phyloP scores from a whole-genome alignment of 192 early-diverging fungal genomes.

The Globomyces pollinis-pini region DNA sequence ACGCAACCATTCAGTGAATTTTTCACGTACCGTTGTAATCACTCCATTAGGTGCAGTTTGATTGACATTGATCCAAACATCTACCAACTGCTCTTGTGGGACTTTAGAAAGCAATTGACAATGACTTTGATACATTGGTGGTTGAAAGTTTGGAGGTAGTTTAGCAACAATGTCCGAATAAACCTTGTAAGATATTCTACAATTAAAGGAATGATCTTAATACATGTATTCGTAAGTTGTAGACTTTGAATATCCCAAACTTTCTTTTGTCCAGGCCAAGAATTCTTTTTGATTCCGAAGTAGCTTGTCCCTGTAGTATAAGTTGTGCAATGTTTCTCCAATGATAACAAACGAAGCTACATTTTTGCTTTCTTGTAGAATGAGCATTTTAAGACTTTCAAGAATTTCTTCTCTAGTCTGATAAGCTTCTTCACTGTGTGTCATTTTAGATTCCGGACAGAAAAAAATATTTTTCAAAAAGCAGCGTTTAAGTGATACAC shows the following conservation, averaged over 20 bases:
- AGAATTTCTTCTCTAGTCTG: slow-evolving; percentile 4
- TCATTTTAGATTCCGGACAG: too few relatives aligned
- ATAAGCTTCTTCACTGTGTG: too few relatives aligned
- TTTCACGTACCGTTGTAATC: slow-evolving; percentile 32
- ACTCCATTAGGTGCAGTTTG: slow-evolving; percentile 32
- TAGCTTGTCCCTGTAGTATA: slow-evolving; percentile 46
- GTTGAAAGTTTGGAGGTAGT: slow-evolving; percentile 25
- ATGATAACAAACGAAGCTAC: slow-evolving; percentile 48
- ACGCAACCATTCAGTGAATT: too few relatives aligned
- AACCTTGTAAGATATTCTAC: slow-evolving; percentile 12
- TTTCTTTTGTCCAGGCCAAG: slow-evolving; percentile 47
- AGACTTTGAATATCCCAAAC: slow-evolving; percentile 45
- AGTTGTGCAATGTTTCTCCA: slow-evolving; percentile 44
- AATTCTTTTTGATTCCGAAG: slow-evolving; percentile 49
- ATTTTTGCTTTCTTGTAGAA: slow-evolving; percentile 37
- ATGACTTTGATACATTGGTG: slow-evolving; percentile 47
- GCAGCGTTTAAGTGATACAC: too few relatives aligned
- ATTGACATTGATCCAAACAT: slow-evolving; percentile 38
- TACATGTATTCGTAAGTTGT: slow-evolving; percentile 58
- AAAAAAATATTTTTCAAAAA: too few relatives aligned
- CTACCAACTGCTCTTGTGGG: slow-evolving; percentile 38
- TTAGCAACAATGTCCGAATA: slow-evolving; percentile 45
- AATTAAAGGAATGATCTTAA: slow-evolving; percentile 34
- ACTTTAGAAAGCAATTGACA: slow-evolving; percentile 51
- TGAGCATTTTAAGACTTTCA: slow-evolving; percentile 14